Evolutionary conservation across 2,329 filamentous ascomycete species (phyloP).

Genomic region (Curvularia sp.): DNA sequence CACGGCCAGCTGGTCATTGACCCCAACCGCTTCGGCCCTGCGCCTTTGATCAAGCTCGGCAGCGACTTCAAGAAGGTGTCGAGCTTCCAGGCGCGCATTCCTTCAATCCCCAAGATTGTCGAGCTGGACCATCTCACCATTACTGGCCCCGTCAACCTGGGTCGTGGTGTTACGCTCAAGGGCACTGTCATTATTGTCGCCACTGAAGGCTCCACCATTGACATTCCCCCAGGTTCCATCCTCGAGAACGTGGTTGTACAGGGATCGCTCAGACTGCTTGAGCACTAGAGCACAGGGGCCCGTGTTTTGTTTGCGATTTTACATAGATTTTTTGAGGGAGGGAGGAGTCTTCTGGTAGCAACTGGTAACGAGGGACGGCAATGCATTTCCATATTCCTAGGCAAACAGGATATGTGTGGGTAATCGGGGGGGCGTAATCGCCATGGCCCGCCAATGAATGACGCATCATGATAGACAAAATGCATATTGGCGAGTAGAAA

Average conservation of each 20-base stretch:
- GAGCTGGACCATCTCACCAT: constrained; percentile 96
- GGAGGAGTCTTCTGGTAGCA: constrained; percentile 30
- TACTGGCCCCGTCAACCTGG: constrained; percentile 95
- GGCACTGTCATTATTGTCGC: constrained; percentile 99
- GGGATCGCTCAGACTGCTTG: constrained; percentile 81
- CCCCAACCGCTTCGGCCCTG: constrained; percentile 93
- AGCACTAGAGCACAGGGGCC: constrained; percentile 61
- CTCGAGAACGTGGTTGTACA: constrained; percentile 99
- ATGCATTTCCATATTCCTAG: constrained; percentile 37
- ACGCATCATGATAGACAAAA: constrained; percentile 41
- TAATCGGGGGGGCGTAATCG: constrained; percentile 26
- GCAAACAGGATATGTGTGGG: constrained; percentile 18
- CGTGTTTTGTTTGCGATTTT: constrained; percentile 24
- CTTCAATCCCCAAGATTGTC: constrained; percentile 87
- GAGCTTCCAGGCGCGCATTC: constrained; percentile 88
- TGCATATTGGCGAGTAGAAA: constrained; percentile 21
- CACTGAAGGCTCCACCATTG: constrained; percentile 96
- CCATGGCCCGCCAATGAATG: constrained; percentile 24
- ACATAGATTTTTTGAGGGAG: constrained; percentile 37
- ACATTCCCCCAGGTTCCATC: constrained; percentile 94
- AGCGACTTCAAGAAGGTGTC: constrained; percentile 99
- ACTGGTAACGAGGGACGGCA: constrained; percentile 27
- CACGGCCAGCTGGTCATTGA: constrained; percentile 98
- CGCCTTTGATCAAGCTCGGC: constrained; percentile 97
- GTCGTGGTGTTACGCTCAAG: constrained; percentile 94